phyloP scores from a whole-genome alignment of 805 yeast species.

The Candida fluviatilis region DNA sequence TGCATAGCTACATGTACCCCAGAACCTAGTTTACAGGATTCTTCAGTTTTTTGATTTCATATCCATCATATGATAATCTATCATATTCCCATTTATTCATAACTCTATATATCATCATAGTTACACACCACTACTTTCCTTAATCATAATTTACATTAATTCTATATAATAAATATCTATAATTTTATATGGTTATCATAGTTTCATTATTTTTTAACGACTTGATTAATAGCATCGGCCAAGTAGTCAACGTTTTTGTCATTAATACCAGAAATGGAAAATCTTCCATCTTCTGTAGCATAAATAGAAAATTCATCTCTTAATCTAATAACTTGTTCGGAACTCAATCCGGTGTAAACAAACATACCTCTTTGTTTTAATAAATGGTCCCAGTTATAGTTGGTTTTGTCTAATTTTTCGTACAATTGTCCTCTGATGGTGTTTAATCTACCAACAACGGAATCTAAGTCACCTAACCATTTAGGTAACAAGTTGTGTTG shows the following conservation, averaged over 20 bases:
- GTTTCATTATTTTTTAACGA: conserved; percentile 20
- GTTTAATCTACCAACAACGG: conserved; percentile 76
- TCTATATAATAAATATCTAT: neutral
- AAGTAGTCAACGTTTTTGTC: conserved; percentile 71
- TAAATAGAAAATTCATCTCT: conserved; percentile 74
- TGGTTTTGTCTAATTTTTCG: conserved; percentile 56
- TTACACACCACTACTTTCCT: too few relatives aligned
- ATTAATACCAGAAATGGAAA: conserved; percentile 87
- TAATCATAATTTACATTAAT: too few relatives aligned
- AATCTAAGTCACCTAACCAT: conserved; percentile 79
- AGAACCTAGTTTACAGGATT: too few relatives aligned
- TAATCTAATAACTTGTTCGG: conserved; percentile 66
- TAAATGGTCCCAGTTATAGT: conserved; percentile 80
- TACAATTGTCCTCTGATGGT: conserved; percentile 64
- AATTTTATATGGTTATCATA: conserved; percentile 8
- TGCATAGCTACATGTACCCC: too few relatives aligned
- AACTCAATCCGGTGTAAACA: conserved; percentile 78
- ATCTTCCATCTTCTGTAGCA: conserved; percentile 86
- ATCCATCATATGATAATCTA: too few relatives aligned
- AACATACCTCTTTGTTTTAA: conserved; percentile 94
- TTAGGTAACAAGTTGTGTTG: conserved; percentile 46
- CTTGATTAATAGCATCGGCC: conserved; percentile 58
- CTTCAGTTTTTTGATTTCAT: too few relatives aligned
- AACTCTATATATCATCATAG: too few relatives aligned
- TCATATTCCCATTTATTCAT: too few relatives aligned